Base-by-base conservation (phyloP, 352 stramenopile species). In the Pythium biforme region DNA sequence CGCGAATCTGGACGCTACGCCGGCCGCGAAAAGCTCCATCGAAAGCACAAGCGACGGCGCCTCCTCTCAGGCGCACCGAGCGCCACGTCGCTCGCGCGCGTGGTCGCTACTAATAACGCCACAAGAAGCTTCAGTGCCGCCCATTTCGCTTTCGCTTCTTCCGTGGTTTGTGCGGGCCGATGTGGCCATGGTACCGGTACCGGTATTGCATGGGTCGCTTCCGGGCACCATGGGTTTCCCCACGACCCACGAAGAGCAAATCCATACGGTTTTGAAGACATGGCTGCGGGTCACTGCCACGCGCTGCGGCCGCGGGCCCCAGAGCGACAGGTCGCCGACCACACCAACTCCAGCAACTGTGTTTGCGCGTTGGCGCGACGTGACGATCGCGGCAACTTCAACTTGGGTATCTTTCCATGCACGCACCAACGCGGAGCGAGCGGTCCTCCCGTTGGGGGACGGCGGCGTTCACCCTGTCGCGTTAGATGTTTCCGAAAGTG, bases 161-260 rank as follows among this genome's bases (percentile, higher is more conserved):
- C 68, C 76, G 15, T 75, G 55, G 64, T 74, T 68, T 68, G 53
- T 86, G 22, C 64, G 52, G 5, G 39, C 55, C 2, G 76, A 86
- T 22, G 55, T 74, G 37, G 48, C 19, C 12, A 74, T 67, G 59
- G 31, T 77, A 5, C 5, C 31, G 31, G 31, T 34, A n/a, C n/a
- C n/a, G n/a, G n/a, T n/a, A n/a, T n/a, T n/a, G n/a, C n/a, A n/a
- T n/a, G n/a, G n/a, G n/a, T n/a, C n/a, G n/a, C n/a, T n/a, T n/a
- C n/a, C n/a, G n/a, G n/a, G n/a, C n/a, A n/a, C n/a, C 25, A 20
- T 45, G 23, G 10, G 22, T 17, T 27, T 48, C 19, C 29, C 39
- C 26, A 58, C 39, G 23, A 64, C 34, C n/a, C 14, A 7, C 19
- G 9, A 20, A 12, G 48, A 22, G 10, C 22, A 45, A 15, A 22